These are phyloP conservation scores for Aureobasidium subglaciale DNA, from an alignment of 2,329 filamentous ascomycete genomes.

Conservation along the genomic window DNA sequence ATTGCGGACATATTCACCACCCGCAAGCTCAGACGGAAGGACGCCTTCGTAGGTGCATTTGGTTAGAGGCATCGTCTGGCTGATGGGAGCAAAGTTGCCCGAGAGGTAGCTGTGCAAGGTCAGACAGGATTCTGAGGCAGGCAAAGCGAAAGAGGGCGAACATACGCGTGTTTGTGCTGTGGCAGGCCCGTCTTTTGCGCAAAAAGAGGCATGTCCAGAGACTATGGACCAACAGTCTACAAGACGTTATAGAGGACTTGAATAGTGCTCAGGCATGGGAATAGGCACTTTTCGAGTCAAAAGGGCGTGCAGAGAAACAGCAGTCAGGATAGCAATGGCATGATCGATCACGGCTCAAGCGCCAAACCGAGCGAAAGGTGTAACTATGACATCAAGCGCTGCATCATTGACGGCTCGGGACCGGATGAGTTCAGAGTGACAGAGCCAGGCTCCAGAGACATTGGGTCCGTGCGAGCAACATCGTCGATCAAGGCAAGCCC, in stretches of 20 bases:
- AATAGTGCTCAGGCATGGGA: not conserved
- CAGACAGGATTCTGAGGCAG: not conserved
- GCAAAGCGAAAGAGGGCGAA: not conserved
- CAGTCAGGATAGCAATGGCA: not conserved
- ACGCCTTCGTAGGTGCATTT: slow-evolving; percentile 50
- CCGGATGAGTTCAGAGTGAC: not conserved
- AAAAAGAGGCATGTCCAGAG: slow-evolving; percentile 16
- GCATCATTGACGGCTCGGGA: not conserved
- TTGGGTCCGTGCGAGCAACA: not conserved
- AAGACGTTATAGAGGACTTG: not conserved
- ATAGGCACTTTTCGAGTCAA: not conserved
- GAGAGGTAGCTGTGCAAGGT: slow-evolving; percentile 47
- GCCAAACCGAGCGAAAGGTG: not conserved
- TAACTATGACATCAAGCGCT: slow-evolving; percentile 3
- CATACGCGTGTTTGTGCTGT: slow-evolving; percentile 35
- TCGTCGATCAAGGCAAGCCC: not conserved
- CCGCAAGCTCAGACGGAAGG: slow-evolving; percentile 58
- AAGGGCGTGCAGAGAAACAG: not conserved
- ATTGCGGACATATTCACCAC: slow-evolving; percentile 66
- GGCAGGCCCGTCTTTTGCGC: slow-evolving; percentile 24
- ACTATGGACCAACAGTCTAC: not conserved
- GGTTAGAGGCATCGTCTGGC: slow-evolving; percentile 48
- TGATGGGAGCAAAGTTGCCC: slow-evolving; percentile 64
- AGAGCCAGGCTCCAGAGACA: too few species aligned
- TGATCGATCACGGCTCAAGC: not conserved